Base-by-base conservation (phyloP, 257 asterid genomes). In the Forsythia suspensa region DNA sequence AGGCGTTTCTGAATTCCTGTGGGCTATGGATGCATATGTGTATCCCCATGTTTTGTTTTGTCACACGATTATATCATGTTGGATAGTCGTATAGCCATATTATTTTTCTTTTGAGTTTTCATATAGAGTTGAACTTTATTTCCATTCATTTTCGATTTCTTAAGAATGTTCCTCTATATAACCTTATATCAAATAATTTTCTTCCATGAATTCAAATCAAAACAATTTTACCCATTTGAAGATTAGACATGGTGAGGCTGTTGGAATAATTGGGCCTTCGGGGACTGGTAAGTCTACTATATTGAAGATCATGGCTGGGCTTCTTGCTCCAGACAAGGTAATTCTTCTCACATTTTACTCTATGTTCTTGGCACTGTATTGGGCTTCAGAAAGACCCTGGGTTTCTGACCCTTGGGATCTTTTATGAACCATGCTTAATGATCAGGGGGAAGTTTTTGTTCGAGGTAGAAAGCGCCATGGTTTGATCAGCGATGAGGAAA, bases 201-300 rank as follows among this genome's bases (percentile, higher is more conserved):
- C 15, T 77, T 59, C 80, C 42, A 67, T 59, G 78, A 57, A 38
- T 38, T 82, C 75, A 57, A 59, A 24, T 36, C 44, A 68, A 44
- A 70, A 59, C 39, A 77, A 36, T 15, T 65, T 29, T 41, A 57
- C 74, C 82, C 59, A 72, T 75, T 74, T 92, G 86, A 86, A 93
- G 99, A 95, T 95, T 86, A 92, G 93, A 87, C 97, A 92, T 85
- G 99, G 99, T 72, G 99, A 95, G 86, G 99, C 99, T 85, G 94
- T 95, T 76, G 99, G 99, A 74, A 93, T 95, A 80, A 93, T 95
- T 87, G 99, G 99, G 81, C 99, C 99, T 77, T 95, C 99, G 78
- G 99, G 98, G 81, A 95, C 99, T 10, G 99, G 99, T 66, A 95
- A 93, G 82, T 95, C 99, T 34, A 95, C 99, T 71, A 92, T 95